Base-by-base conservation (phyloP, 495 filamentous ascomycete species). In the Penicillium nucicola region DNA sequence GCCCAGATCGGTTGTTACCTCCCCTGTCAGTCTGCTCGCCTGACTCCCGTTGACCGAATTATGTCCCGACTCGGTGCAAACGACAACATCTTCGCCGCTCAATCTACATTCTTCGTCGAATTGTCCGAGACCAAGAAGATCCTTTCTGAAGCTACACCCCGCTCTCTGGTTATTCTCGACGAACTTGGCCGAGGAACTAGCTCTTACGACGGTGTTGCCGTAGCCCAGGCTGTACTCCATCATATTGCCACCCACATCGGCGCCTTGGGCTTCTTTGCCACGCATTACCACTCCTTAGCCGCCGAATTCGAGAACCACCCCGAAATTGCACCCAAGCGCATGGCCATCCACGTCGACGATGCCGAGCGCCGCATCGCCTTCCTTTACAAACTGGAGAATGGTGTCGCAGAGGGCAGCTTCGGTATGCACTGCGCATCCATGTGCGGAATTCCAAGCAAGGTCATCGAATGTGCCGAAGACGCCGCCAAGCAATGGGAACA, bases 391-490 rank as follows among this genome's bases (percentile, higher is more conserved):
- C 78, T 99, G 0, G 95, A 97, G 70, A 80, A 87, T 17, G 95
- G 95, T 7, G 92, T 99, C 33, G 95, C 95, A 3, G 95, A 97
- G 70, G 95, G 95, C 1, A 93, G 88, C 58, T 97, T 97, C 70
- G 95, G 95, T 56, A 99, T 99, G 95, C 95, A 97, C 67, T 99
- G 95, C 65, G 95, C 95, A 2, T 82, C 88, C 31, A 99, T 97
- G 93, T 99, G 95, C 53, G 95, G 95, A 1, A 97, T 99, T 38
- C 78, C 91, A 0, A 74, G 69, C 35, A 84, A 83, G 59, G 86
- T 99, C 25, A 87, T 99, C 37, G 84, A 91, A 62, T 68, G 85
- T 13, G 93, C 95, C 3, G 95, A 97, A 66, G 77, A 79, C 17
- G 95, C 95, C n/a, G 95, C 95, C 12, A 85, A 79, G 60, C 86